Evolutionary conservation across 768 basidiomycete species (phyloP).

Genomic region (Termitomyces eurrhizus): DNA sequence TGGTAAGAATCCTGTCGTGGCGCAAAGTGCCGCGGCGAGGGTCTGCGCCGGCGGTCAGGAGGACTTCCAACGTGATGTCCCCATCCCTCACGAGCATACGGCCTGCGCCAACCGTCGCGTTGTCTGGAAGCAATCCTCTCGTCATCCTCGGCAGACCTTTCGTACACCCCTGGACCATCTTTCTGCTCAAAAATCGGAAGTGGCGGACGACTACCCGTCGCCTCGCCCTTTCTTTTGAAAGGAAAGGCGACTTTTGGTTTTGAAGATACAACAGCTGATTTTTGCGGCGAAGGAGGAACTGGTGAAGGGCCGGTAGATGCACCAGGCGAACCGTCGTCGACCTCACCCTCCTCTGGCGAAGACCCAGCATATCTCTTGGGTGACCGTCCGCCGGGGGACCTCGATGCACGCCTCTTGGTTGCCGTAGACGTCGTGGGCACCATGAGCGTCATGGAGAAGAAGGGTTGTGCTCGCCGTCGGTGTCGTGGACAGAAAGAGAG

Average conservation of each 20-base stretch:
- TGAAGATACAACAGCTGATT: constrained; percentile 23
- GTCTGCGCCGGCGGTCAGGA: constrained; percentile 16
- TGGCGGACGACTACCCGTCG: constrained; percentile 11
- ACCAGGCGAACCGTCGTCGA: constrained; percentile 50
- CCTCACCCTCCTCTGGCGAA: constrained; percentile 80
- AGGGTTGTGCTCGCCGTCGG: constrained; percentile 10
- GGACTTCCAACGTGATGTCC: constrained; percentile 38
- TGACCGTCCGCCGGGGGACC: constrained; percentile 47
- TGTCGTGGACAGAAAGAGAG: constrained; percentile 13
- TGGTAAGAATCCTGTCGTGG: constrained; percentile 21
- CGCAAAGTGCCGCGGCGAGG: constrained; percentile 16
- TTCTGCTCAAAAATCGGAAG: constrained; percentile 14
- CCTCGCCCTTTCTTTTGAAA: constrained; percentile 56
- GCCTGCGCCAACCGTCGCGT: constrained; percentile 26
- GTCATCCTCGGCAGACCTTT: constrained; percentile 44
- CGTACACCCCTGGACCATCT: constrained; percentile 28
- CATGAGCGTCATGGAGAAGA: constrained; percentile 18
- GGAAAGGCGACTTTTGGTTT: constrained; percentile 66
- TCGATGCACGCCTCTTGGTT: constrained; percentile 57
- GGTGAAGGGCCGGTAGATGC: constrained; percentile 20
- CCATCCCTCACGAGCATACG: constrained; percentile 11
- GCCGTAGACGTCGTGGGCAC: constrained; percentile 31
- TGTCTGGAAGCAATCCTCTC: constrained; percentile 29
- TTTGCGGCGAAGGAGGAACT: constrained; percentile 29
- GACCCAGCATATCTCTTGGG: constrained; percentile 56